Base-by-base conservation (phyloP, 192 early-diverging fungal genomes). In the Funneliformis geosporum region DNA sequence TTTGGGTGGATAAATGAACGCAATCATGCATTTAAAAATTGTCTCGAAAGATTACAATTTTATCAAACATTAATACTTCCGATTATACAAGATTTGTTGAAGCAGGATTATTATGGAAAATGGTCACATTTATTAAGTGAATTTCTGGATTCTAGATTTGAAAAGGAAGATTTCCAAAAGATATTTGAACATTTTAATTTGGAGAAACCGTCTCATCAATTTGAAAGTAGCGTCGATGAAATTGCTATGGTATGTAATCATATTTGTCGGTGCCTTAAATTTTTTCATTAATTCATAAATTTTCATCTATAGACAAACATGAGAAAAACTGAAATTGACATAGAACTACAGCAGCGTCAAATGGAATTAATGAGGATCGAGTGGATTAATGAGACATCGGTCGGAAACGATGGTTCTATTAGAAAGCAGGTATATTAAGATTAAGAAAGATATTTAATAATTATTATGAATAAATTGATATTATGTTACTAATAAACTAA, bases 281-380 rank as follows among this genome's bases (percentile, higher is more conserved):
- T 33, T 33, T 38, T 18, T 66, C 64, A 65, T 38, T 66, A 18
- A 18, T 23, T 66, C 33, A 38, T 66, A 14, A 71, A 8, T 10
- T n/a, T 43, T 27, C 33, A 27, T 55, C 28, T 7, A 16, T 12
- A 73, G 72, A 62, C 62, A 61, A 62, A 59, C 42, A 21, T 59
- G 12, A 25, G 39, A 40, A 75, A 75, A 75, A 39, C 73, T 10
- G 55, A 75, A 42, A n/a, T 75, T 42, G 73, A 75, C 39, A 60
- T 75, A 10, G 73, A 61, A 38, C 14, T 43, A 40, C 73, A 75
- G 42, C 73, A 75, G 18, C 38, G 73, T 21, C 23, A 75, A 61
- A 75, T 75, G 60, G 73, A 75, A 61, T 23, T 60, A 39, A 23
- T 75, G 59, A 60, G 59, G 38, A 62, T 75, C n/a, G 73, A 75